Percentiles rank a stretch among this genome's conserved stretches.
These are phyloP conservation scores for Conticribra guillardii DNA, from an alignment of 108 stramenopile species.

Conservation along the genomic window DNA sequence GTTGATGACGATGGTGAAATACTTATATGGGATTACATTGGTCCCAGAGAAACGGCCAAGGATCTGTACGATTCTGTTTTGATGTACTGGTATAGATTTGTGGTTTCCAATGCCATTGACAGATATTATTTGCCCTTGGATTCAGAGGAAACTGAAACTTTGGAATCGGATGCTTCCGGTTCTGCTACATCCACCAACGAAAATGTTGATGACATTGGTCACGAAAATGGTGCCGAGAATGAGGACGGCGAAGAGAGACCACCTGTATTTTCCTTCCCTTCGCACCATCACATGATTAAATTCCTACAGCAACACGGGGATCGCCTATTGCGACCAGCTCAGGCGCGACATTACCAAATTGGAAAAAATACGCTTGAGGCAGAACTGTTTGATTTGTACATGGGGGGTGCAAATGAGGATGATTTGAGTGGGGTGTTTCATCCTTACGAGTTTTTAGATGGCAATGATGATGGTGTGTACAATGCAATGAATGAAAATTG, in stretches of 20 bases:
- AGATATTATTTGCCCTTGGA: not conserved
- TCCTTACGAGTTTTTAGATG: conserved; percentile 7
- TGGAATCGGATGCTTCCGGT: too few relatives aligned
- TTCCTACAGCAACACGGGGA: conserved; percentile 32
- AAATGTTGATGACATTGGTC: not conserved
- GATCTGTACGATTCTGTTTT: conserved; percentile 47
- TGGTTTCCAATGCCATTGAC: conserved; percentile 20
- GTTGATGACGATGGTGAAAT: conserved; percentile 17
- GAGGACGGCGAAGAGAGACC: conserved; percentile 8
- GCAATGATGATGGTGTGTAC: conserved; percentile 1
- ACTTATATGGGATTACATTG: conserved; percentile 47
- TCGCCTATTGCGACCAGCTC: conserved; percentile 30
- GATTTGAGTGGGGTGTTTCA: conserved; percentile 31
- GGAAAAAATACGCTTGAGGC: conserved; percentile 15
- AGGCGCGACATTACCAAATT: conserved; percentile 14
- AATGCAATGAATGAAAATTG: not conserved
- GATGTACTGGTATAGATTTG: conserved; percentile 51
- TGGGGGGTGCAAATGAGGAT: conserved; percentile 21
- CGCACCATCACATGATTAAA: conserved; percentile 12
- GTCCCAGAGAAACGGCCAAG: conserved; percentile 31
- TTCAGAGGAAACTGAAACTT: not conserved
- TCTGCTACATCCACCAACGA: too few relatives aligned
- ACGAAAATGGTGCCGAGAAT: conserved; percentile 4
- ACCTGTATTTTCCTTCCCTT: conserved; percentile 38
- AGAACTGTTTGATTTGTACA: conserved; percentile 35